These are phyloP conservation scores for Pycnococcus provasolii DNA, from an alignment of 139 green algal genomes.

Conservation along the genomic window DNA sequence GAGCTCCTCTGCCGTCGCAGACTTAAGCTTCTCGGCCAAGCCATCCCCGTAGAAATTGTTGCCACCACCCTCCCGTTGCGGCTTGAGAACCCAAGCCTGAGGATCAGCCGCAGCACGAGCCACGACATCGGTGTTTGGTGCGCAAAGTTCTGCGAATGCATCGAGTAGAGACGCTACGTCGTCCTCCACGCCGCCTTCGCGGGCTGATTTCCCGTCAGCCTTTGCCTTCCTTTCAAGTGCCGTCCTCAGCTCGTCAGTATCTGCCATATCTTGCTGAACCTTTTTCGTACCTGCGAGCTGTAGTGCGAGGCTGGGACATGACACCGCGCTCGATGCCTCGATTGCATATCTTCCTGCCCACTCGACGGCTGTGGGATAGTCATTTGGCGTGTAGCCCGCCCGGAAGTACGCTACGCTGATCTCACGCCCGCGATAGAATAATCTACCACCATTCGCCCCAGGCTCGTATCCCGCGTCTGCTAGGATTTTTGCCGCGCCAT, in stretches of 20 bases:
- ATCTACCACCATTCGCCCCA: not conserved
- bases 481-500: too few relatives aligned
- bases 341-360: slow-evolving; percentile 66
- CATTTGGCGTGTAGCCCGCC: slow-evolving; percentile 76
- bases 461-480: too few relatives aligned
- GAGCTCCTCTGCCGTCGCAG: slow-evolving; percentile 37
- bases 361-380: slow-evolving; percentile 71
- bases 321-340: slow-evolving; percentile 61
- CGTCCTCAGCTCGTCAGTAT: slow-evolving; percentile 49
- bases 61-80: slow-evolving; percentile 77
- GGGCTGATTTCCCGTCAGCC: not conserved
- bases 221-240: not conserved
- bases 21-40: slow-evolving; percentile 40
- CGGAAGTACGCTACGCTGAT: slow-evolving; percentile 58
- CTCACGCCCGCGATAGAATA: slow-evolving; percentile 1
- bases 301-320: slow-evolving; percentile 74
- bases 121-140: slow-evolving; percentile 62
- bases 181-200: slow-evolving; percentile 33
- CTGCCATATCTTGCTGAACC: slow-evolving; percentile 77
- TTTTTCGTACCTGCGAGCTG: slow-evolving; percentile 92
- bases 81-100: slow-evolving; percentile 79
- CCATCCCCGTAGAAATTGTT: slow-evolving; percentile 91
- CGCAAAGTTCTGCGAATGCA: slow-evolving; percentile 86
- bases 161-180: slow-evolving; percentile 44
- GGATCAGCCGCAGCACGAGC: slow-evolving; percentile 44